Evolutionary conservation across 768 basidiomycete genomes (phyloP).

Genomic region (Termitomyces sp.): DNA sequence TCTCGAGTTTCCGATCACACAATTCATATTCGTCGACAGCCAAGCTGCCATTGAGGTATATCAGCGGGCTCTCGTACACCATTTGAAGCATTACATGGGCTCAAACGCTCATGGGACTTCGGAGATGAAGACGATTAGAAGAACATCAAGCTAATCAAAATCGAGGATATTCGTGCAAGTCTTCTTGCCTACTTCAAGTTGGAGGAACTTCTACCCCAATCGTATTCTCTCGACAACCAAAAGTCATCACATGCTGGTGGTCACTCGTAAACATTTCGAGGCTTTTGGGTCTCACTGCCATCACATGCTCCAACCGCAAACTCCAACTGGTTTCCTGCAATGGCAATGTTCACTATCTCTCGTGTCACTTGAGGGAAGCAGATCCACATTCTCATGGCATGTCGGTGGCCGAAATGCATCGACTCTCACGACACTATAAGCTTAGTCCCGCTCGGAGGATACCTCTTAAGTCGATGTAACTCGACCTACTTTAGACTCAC

Average conservation of each 20-base stretch:
- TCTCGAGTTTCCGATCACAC: constrained; percentile 1
- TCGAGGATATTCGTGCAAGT: background rate
- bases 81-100: background rate
- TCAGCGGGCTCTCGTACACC: background rate
- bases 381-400: background rate
- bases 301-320: background rate
- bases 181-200: background rate
- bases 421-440: background rate
- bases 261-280: background rate
- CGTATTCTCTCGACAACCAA: background rate
- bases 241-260: background rate
- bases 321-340: background rate
- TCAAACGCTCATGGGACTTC: background rate
- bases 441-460: background rate
- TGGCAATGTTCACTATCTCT: background rate
- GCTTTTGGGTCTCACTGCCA: background rate
- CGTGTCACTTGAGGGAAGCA: background rate
- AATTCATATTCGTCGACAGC: no score
- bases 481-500: background rate
- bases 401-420: background rate
- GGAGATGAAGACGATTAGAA: background rate
- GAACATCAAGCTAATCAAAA: background rate
- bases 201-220: background rate
- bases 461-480: background rate
- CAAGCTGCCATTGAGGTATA: background rate